phyloP scores from a whole-genome alignment of 495 filamentous ascomycete genomes.

The Achaetomiella virescens region DNA sequence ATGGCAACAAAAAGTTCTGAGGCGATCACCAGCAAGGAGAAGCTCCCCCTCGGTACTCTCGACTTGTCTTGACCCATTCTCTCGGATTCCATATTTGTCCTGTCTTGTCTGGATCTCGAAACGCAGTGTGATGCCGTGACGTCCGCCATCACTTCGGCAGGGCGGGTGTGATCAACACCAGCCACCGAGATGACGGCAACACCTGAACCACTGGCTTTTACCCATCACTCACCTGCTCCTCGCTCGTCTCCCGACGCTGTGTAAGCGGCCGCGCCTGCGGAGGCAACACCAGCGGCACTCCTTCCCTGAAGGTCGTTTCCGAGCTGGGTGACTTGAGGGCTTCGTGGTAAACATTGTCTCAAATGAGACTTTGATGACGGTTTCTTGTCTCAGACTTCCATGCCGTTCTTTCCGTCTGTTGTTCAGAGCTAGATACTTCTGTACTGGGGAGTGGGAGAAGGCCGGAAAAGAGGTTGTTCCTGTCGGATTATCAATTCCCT shows the following conservation, averaged over 20 bases:
- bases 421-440: background rate
- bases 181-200: no score
- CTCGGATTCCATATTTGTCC: background rate
- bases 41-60: background rate
- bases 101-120: background rate
- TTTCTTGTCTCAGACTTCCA: background rate
- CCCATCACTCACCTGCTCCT: no score
- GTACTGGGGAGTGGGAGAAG: background rate
- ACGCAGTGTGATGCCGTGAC: background rate
- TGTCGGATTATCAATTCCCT: background rate
- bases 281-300: background rate
- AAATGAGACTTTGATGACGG: background rate
- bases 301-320: background rate
- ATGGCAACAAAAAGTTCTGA: background rate
- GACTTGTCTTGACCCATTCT: background rate
- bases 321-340: background rate
- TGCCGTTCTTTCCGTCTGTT: background rate
- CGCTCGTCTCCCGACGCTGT: no score
- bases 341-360: background rate
- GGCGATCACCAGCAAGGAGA: background rate
- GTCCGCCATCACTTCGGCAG: background rate
- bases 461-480: background rate
- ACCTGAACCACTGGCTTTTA: no score
- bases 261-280: no score
- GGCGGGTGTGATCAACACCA: background rate